Conservation (phyloP, 371 early-diverging fungal species). For the Mortierella sp. region DNA sequence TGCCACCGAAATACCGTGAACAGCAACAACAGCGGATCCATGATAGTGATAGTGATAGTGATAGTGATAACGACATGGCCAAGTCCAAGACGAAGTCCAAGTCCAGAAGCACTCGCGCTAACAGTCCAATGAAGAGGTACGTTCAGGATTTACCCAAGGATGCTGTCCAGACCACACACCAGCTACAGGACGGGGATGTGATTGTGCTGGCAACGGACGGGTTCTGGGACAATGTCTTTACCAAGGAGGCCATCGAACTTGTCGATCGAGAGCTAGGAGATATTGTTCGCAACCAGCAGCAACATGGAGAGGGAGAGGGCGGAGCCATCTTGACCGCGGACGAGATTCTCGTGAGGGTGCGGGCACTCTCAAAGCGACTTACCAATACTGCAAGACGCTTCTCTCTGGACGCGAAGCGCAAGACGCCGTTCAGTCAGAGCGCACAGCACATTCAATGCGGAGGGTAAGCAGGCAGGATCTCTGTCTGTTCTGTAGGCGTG, state of each 20-base stretch:
- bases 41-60: too few relatives aligned
- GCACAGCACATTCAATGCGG: constrained; percentile 42
- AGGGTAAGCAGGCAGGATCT: constrained; percentile 30
- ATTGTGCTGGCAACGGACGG: constrained; percentile 78
- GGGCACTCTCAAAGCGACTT: constrained; percentile 63
- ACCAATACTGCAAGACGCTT: constrained; percentile 69
- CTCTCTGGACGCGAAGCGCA: constrained; percentile 64
- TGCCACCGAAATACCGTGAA: constrained; percentile 62
- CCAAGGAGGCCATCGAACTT: constrained; percentile 67
- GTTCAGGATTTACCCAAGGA: constrained; percentile 73
- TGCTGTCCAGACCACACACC: constrained; percentile 67
- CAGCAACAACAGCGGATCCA: neutral
- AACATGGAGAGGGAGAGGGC: constrained; percentile 6
- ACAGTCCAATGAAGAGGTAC: constrained; percentile 8
- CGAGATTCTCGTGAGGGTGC: constrained; percentile 61
- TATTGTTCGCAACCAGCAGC: constrained; percentile 33
- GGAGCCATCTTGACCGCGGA: constrained; percentile 23
- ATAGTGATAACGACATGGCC: neutral
- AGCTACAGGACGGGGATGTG: constrained; percentile 73
- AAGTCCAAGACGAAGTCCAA: too few relatives aligned
- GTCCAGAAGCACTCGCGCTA: too few relatives aligned
- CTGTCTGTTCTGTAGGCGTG: neutral
- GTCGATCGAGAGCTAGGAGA: constrained; percentile 60
- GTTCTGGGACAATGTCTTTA: constrained; percentile 77
- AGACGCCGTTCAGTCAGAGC: constrained; percentile 50